Conservation (phyloP, 2,329 filamentous ascomycete species). For the Fusarium hostae region DNA sequence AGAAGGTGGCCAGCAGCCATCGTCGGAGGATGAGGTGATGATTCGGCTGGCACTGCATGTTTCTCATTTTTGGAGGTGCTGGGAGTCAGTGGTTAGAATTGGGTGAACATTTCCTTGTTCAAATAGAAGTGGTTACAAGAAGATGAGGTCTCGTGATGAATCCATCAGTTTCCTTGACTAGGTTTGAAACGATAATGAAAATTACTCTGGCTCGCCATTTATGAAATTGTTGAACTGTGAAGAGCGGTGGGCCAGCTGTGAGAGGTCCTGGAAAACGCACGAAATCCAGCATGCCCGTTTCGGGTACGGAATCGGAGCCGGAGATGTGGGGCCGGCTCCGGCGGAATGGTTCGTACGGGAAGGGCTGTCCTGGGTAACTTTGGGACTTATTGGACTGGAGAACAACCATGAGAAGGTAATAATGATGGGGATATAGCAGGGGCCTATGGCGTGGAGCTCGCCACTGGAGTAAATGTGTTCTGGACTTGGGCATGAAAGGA, state of each 20-base stretch:
- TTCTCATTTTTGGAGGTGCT: constrained; percentile 34
- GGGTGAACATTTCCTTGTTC: constrained; percentile 34
- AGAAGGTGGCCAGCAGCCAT: constrained; percentile 11
- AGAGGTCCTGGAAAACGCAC: not conserved
- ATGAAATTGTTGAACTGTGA: not conserved
- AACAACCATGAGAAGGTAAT: not conserved
- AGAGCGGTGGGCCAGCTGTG: not conserved
- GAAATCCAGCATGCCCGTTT: not conserved
- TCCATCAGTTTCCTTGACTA: constrained; percentile 10
- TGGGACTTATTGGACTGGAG: not conserved
- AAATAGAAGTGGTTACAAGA: constrained; percentile 35
- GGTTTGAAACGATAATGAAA: not conserved
- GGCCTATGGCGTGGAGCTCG: not conserved
- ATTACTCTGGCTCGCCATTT: not conserved
- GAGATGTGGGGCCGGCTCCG: constrained; percentile 11
- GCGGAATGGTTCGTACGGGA: not conserved
- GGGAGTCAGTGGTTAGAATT: constrained; percentile 44
- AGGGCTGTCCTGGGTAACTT: not conserved
- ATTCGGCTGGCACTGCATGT: constrained; percentile 10
- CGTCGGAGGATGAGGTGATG: constrained; percentile 5
- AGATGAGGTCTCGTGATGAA: constrained; percentile 26
- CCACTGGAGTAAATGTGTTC: no score
- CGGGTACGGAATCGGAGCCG: not conserved
- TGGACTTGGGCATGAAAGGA: not conserved
- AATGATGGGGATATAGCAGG: not conserved